Base-by-base conservation (phyloP, 148 eudicot genomes). In the Rhododendron ovatum region DNA sequence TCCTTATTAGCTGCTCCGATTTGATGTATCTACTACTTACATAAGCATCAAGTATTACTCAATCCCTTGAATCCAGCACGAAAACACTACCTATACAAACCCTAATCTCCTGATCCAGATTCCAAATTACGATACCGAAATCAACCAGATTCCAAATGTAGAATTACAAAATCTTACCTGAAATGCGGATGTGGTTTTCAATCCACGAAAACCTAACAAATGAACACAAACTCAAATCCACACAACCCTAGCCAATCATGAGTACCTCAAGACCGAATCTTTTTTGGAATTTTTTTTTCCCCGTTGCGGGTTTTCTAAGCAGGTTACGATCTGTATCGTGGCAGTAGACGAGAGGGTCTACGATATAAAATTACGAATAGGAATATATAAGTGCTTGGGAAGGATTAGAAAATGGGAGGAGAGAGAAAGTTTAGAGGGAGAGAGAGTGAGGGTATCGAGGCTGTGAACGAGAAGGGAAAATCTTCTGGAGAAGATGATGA, bases 401-500 rank as follows among this genome's bases (percentile, higher is more conserved):
- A 69, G 3, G 35, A 30, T 11, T 18, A 69, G 26, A 15, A 30
- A 4, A 71, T 33, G 53, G 57, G 82, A 12, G 5, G 63, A 69
- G 22, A 53, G 33, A 45, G 51, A 76, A 11, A 80, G 51, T 33
- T 33, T 53, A 53, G 15, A 51, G 35, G 18, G 59, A 81, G 81
- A 47, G 57, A n/a, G 57, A 78, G 59, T 78, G 82, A 14, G 50
- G 83, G 55, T 10, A 24, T 47, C 18, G 82, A 78, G 57, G 48
- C 30, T 22, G 22, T 28, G 9, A 26, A 55, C 18, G 75, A 59
- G 41, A 41, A 82, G 15, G 75, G 67, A 7, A 61, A 41, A 82
- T 84, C 35, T 33, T 75, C 35, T 55, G 30, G 81, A 76, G 71
- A 85, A 37, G 73, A 69, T 53, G 87, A 75, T 71, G 88, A 65